Evolutionary conservation across 768 basidiomycete species (phyloP), one percentile per base, ranked within the genome.

Genomic region (Mycena alexandri): DNA sequence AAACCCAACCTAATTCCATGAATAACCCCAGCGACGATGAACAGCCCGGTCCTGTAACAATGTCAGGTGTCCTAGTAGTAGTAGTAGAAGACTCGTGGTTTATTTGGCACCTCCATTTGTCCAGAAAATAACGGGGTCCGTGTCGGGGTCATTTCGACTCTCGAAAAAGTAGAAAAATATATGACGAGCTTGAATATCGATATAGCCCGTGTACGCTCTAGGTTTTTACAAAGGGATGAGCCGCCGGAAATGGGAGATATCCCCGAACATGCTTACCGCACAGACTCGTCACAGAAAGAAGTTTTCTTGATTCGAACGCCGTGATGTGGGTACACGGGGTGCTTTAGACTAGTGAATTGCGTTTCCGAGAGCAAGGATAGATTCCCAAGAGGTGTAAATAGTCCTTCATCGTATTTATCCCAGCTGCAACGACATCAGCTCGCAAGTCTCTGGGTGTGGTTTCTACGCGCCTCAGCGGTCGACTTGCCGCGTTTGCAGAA

Each of bases 161-260:
- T 93, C 90, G 75, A 93, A 93, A 75, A 93, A 92, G 79, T 91
- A 91, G 82, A 93, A 92, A 74, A 90, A 90, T 10, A 90, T 68
- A 71, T 90, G 90, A 7, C 88, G 82, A 11, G 88, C 81, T 73
- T 87, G 79, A 48, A 89, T 82, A 67, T 91, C 90, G 60, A 91
- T 89, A 71, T 91, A 90, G 11, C 90, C 90, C 0, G 89, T 89
- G 73, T 87, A 91, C 1, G 84, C 79, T 24, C 87, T 89, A 36
- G 33, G 51, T 57, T 25, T 9, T 55, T 2, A n/a, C 11, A 36
- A 24, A 2, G n/a, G 16, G 14, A 8, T 63, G 29, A 38, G 42
- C 38, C 21, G 53, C 48, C 14, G 8, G n/a, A 61, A 53, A 29
- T 14, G 2, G 14, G 19, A 17, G 11, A 10, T 1, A 21, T 12